These are phyloP conservation scores for Trichoderma sp. DNA, from an alignment of 2,329 filamentous ascomycete species.

Conservation along the genomic window DNA sequence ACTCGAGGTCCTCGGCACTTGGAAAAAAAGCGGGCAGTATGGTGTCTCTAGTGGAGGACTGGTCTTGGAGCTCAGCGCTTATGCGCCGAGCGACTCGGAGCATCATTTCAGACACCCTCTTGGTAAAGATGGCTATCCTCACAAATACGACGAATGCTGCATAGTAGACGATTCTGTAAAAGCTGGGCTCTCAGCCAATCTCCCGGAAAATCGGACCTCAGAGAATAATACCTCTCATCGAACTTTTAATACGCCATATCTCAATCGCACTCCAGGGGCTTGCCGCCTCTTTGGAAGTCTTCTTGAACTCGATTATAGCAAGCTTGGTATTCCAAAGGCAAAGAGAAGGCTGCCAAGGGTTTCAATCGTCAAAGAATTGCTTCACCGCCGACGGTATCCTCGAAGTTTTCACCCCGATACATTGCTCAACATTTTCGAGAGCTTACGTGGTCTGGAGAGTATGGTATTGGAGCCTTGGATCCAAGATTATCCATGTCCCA, in stretches of 20 bases:
- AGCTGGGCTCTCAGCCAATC: neutral
- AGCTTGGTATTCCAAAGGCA: neutral
- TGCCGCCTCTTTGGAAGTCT: neutral
- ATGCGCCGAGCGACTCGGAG: neutral
- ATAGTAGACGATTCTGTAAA: neutral
- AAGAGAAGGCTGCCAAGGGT: neutral
- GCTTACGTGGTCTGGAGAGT: neutral
- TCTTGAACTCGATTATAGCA: neutral
- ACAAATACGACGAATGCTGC: neutral
- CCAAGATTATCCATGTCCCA: neutral
- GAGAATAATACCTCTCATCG: neutral
- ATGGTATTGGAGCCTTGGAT: neutral
- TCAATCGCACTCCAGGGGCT: neutral
- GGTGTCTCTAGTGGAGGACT: neutral
- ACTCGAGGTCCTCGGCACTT: neutral
- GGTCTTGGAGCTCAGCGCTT: neutral
- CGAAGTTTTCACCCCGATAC: neutral
- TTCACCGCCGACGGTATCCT: neutral
- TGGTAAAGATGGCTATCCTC: neutral
- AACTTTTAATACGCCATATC: neutral
- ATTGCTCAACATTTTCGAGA: neutral
- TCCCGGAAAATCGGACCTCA: neutral
- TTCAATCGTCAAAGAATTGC: neutral
- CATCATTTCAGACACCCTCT: neutral
- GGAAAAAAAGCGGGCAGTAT: neutral